Conservation (phyloP, 2,329 filamentous ascomycete species). For the Lecanicillium sp. region DNA sequence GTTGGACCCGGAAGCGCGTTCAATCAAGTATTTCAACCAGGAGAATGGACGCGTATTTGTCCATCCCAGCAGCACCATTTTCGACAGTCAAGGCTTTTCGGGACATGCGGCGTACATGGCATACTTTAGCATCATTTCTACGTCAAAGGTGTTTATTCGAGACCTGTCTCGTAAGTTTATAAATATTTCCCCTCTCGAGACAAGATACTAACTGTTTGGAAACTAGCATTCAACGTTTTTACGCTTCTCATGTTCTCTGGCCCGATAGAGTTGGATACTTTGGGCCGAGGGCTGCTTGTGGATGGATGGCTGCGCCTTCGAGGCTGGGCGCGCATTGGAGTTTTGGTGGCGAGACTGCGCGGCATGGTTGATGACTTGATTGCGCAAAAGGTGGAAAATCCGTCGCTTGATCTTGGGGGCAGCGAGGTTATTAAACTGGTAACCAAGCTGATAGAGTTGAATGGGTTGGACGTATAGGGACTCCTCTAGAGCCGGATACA, state of each 20-base stretch:
- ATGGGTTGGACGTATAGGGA: conserved; percentile 66
- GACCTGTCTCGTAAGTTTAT: conserved; percentile 72
- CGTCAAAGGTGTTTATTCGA: conserved; percentile 83
- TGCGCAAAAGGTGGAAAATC: conserved; percentile 71
- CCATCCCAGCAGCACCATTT: conserved; percentile 81
- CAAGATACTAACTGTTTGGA: conserved; percentile 6
- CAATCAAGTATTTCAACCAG: conserved; percentile 88
- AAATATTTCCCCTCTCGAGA: not conserved
- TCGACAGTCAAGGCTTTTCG: conserved; percentile 72
- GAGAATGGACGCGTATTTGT: conserved; percentile 85
- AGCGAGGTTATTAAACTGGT: conserved; percentile 71
- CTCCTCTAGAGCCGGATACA: too few species aligned
- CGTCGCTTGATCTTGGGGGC: conserved; percentile 48
- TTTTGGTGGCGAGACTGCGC: conserved; percentile 74
- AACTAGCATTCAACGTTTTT: conserved; percentile 75
- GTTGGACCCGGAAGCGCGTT: conserved; percentile 82
- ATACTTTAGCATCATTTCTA: conserved; percentile 89
- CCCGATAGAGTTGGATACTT: conserved; percentile 74
- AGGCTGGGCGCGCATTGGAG: conserved; percentile 92
- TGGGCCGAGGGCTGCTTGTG: conserved; percentile 78
- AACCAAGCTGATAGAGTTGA: conserved; percentile 74
- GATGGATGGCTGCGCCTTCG: conserved; percentile 83
- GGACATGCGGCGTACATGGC: conserved; percentile 70
- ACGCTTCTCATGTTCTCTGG: conserved; percentile 84
- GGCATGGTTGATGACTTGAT: conserved; percentile 83